Evolutionary conservation across 2,329 filamentous ascomycete genomes (phyloP).

Genomic region (Cryphonectria nitschkei): DNA sequence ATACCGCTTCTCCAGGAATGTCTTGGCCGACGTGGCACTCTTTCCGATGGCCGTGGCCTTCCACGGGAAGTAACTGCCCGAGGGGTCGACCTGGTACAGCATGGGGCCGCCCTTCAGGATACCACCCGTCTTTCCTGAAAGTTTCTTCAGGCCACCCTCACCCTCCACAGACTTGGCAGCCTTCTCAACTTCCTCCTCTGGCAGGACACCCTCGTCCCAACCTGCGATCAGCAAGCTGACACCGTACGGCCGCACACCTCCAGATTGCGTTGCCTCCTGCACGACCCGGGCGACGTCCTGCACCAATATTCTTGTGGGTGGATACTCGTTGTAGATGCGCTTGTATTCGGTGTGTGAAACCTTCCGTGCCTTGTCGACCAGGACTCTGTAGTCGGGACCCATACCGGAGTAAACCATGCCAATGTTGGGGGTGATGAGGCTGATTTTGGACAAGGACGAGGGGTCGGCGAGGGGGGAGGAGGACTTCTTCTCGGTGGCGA

Average conservation of each 20-base stretch:
- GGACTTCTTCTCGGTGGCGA: slow-evolving; percentile 99
- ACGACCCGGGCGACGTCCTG: slow-evolving; percentile 97
- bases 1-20: slow-evolving; percentile 98
- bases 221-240: slow-evolving; percentile 94
- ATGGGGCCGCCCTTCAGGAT: slow-evolving; percentile 95
- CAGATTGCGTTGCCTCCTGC: slow-evolving; percentile 98
- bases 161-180: slow-evolving; percentile 56
- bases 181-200: slow-evolving; percentile 71
- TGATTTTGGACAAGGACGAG: slow-evolving; percentile 94
- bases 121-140: slow-evolving; percentile 86
- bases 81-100: slow-evolving; percentile 99
- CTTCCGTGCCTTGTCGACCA: slow-evolving; percentile 97
- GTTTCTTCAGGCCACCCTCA: slow-evolving; percentile 71
- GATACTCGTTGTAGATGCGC: slow-evolving; percentile 99
- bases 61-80: slow-evolving; percentile 98
- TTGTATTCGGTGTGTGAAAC: slow-evolving; percentile 99
- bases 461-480: slow-evolving; percentile 96
- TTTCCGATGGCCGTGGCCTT: slow-evolving; percentile 99
- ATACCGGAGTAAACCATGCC: slow-evolving; percentile 99
- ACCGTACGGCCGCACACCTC: slow-evolving; percentile 95
- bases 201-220: slow-evolving; percentile 96
- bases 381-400: slow-evolving; percentile 96
- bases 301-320: slow-evolving; percentile 98
- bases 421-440: slow-evolving; percentile 97
- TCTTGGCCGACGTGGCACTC: slow-evolving; percentile 97